These are phyloP conservation scores for Fistulinella prunicolor DNA, from an alignment of 768 basidiomycete species.

Conservation along the genomic window DNA sequence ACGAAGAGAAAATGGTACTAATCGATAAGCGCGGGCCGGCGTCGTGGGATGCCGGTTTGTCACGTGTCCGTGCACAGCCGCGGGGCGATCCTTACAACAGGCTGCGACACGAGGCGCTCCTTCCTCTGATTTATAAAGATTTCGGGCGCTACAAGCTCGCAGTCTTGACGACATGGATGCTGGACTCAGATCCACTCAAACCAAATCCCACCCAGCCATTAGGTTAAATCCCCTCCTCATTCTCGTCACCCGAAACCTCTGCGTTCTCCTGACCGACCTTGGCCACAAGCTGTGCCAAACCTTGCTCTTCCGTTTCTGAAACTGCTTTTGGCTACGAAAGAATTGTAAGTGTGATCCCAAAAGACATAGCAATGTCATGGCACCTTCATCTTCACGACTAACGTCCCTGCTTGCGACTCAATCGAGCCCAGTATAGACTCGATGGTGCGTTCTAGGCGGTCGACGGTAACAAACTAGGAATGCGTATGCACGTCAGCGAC, in stretches of 20 bases:
- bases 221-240: conserved; percentile 54
- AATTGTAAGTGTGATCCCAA: background rate
- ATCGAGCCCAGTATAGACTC: conserved; percentile 86
- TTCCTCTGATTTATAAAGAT: too few species aligned
- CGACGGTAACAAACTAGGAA: conserved; percentile 76
- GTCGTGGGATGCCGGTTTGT: too few species aligned
- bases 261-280: conserved; percentile 92
- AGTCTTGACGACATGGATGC: too few species aligned
- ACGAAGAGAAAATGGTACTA: too few species aligned
- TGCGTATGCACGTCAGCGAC: background rate
- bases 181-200: too few species aligned
- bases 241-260: conserved; percentile 94
- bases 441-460: conserved; percentile 90
- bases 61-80: too few species aligned
- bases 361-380: background rate
- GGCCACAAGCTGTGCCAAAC: conserved; percentile 95
- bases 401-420: conserved; percentile 76
- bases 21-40: too few species aligned
- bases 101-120: too few species aligned
- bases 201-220: too few species aligned
- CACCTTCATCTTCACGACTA: conserved; percentile 97
- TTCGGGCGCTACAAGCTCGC: too few species aligned
- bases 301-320: conserved; percentile 95
- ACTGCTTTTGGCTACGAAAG: conserved; percentile 86
- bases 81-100: too few species aligned